A percentile compares a stretch with the other conserved stretches of the same genome.
Evolutionary conservation across 768 basidiomycete genomes (phyloP).

Genomic region (Rubroboletus pulcherrimus): DNA sequence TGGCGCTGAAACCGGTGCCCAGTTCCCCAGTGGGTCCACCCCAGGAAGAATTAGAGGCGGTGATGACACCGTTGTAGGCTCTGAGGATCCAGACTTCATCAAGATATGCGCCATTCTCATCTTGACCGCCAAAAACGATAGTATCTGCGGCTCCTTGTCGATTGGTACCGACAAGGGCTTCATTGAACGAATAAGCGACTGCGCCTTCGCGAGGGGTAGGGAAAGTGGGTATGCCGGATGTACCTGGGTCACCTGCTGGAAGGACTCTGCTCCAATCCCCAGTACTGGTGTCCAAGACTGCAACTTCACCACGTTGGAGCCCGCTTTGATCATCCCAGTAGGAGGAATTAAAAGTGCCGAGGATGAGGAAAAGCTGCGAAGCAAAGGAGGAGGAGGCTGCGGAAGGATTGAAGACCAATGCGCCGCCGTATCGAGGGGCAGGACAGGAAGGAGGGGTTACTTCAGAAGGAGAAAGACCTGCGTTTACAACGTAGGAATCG

Average conservation of each 20-base stretch:
- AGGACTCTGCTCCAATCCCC: conserved; percentile 70
- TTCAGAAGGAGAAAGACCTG: conserved; percentile 24
- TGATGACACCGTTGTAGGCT: conserved; percentile 61
- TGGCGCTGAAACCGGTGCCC: conserved; percentile 58
- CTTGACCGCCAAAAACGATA: conserved; percentile 76
- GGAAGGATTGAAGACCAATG: conserved; percentile 54
- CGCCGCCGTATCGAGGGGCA: conserved; percentile 59
- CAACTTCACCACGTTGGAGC: conserved; percentile 68
- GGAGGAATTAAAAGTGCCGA: conserved; percentile 63
- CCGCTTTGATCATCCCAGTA: conserved; percentile 66
- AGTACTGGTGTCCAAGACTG: conserved; percentile 55
- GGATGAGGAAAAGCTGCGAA: conserved; percentile 64
- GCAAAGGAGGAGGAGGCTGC: conserved; percentile 46
- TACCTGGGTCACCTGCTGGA: conserved; percentile 69
- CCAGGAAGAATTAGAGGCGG: conserved; percentile 55
- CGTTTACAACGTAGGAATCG: conserved; percentile 51
- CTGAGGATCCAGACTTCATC: conserved; percentile 78
- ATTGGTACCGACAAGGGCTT: conserved; percentile 54
- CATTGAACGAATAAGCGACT: conserved; percentile 51
- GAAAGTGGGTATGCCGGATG: conserved; percentile 41
- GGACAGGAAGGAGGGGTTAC: conserved; percentile 51
- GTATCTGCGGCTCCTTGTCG: conserved; percentile 56
- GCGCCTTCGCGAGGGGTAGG: conserved; percentile 73
- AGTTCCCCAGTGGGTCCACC: conserved; percentile 65
- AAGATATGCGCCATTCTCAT: conserved; percentile 60